Evolutionary conservation across 2,329 filamentous ascomycete genomes (phyloP), one percentile per base, ranked within the genome.

Genomic region (Calycina marina): DNA sequence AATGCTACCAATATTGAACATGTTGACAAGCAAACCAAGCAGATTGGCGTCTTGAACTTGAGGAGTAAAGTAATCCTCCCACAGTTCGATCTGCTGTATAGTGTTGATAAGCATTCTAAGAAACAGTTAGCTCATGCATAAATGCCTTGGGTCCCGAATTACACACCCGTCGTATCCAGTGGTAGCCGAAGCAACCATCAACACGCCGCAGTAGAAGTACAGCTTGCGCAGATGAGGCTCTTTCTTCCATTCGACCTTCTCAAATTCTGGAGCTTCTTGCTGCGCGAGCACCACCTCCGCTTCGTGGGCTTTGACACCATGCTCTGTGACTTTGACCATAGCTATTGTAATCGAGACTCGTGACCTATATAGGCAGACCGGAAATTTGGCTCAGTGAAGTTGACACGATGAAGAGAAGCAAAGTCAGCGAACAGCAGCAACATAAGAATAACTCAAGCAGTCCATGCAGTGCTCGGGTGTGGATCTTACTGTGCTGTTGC

Each of bases 271-370:
- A 10, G 27, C 27, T 17, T 29, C 27, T 17, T 11, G n/a, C 4
- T 29, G 27, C 6, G 27, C 27, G 12, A 29, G 9, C 13, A 14
- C 10, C 5, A 22, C 18, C 13, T 24, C 15, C 3, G 26, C 15
- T 17, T 28, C 6, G 25, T 13, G 34, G 33, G 31, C 32, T 33
- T 42, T 26, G 31, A 20, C n/a, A 31, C 36, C 27, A 22, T 22
- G 20, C 20, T 22, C 20, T 8, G 20, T 22, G 20, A 22, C 20
- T 9, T 22, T 8, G 20, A 22, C 20, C 8, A 9, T 22, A n/a
- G n/a, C 20, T n/a, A 22, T 22, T 22, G 8, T 22, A n/a, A 9
- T 22, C 8, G 20, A n/a, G 20, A 22, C n/a, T 9, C 8, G 18
- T 31, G 15, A 20, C 16, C n/a, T 22, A 9, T 22, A 22, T 8